A percentile compares a stretch with the other conserved stretches of the same genome.
Conservation (phyloP, 176 grass and related monocot genomes). For the Tillandsia fasciculata region DNA sequence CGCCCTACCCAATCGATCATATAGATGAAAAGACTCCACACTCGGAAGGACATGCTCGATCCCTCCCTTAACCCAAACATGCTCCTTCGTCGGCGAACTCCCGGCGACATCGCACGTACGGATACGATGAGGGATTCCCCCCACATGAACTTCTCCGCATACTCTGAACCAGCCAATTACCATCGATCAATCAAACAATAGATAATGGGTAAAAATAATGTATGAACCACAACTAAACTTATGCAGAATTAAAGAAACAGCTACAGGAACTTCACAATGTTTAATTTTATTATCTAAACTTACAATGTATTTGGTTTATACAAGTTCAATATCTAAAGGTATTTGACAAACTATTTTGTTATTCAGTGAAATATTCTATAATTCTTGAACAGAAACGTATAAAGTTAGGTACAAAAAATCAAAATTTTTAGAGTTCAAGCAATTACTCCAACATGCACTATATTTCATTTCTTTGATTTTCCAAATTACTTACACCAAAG, state of each 20-base stretch:
- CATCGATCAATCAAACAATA: background rate
- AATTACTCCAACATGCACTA: too few species aligned
- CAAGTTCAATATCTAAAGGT: too few species aligned
- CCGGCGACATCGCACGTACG: slow-evolving; percentile 18
- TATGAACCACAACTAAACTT: background rate
- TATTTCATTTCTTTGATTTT: too few species aligned
- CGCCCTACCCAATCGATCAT: slow-evolving; percentile 24
- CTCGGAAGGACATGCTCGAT: slow-evolving; percentile 19
- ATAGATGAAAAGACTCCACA: slow-evolving; percentile 25
- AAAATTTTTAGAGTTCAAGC: too few species aligned
- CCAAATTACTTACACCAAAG: too few species aligned
- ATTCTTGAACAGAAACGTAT: too few species aligned
- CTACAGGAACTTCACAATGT: too few species aligned
- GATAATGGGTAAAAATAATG: background rate
- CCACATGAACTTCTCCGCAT: slow-evolving; percentile 24
- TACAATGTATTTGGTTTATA: too few species aligned
- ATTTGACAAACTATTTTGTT: too few species aligned
- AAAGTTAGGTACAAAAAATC: too few species aligned
- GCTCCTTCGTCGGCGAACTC: slow-evolving; percentile 16
- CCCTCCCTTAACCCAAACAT: slow-evolving; percentile 17
- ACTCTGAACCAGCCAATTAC: slow-evolving; percentile 5
- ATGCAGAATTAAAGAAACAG: background rate
- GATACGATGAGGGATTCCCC: slow-evolving; percentile 13
- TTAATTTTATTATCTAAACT: too few species aligned
- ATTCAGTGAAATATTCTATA: too few species aligned